Conservation (phyloP, 2,329 filamentous ascomycete genomes). For the Bipolaris gigantea region DNA sequence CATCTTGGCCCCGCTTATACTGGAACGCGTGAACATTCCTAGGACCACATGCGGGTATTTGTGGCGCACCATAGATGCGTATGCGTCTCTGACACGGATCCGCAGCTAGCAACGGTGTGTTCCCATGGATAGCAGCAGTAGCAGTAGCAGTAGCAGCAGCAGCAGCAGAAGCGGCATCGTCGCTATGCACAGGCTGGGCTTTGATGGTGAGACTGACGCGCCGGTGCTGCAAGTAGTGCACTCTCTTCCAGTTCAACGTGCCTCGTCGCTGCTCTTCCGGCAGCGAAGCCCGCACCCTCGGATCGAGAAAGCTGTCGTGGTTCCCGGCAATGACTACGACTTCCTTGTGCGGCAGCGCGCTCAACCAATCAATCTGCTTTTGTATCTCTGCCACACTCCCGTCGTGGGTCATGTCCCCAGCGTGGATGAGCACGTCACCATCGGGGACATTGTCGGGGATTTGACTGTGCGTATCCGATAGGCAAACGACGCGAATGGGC, state of each 20-base stretch:
- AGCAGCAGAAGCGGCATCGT: not conserved
- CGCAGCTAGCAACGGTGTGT: slow-evolving; percentile 28
- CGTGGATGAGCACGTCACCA: slow-evolving; percentile 86
- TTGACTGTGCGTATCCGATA: slow-evolving; percentile 84
- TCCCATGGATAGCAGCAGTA: not conserved
- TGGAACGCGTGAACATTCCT: slow-evolving; percentile 75
- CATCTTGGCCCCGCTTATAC: slow-evolving; percentile 66
- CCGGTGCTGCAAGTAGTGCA: slow-evolving; percentile 76
- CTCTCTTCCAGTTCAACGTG: slow-evolving; percentile 64
- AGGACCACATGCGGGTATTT: slow-evolving; percentile 73
- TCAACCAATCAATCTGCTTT: slow-evolving; percentile 81
- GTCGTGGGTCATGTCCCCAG: slow-evolving; percentile 77
- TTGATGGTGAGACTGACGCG: slow-evolving; percentile 61
- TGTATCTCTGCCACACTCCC: slow-evolving; percentile 77
- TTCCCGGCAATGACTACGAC: slow-evolving; percentile 87
- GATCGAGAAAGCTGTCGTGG: slow-evolving; percentile 85
- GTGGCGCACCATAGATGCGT: slow-evolving; percentile 77
- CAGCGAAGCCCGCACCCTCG: slow-evolving; percentile 57
- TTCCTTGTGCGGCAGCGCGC: slow-evolving; percentile 70
- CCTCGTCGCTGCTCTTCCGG: slow-evolving; percentile 57
- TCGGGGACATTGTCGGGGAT: slow-evolving; percentile 63
- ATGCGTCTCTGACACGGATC: slow-evolving; percentile 53
- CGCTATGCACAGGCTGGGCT: slow-evolving; percentile 12
- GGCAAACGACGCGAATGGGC: slow-evolving; percentile 76
- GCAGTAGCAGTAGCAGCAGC: no score